Evolutionary conservation across 2,329 filamentous ascomycete species (phyloP), one percentile per base, ranked within the genome.

Genomic region (Alternaria sp.): DNA sequence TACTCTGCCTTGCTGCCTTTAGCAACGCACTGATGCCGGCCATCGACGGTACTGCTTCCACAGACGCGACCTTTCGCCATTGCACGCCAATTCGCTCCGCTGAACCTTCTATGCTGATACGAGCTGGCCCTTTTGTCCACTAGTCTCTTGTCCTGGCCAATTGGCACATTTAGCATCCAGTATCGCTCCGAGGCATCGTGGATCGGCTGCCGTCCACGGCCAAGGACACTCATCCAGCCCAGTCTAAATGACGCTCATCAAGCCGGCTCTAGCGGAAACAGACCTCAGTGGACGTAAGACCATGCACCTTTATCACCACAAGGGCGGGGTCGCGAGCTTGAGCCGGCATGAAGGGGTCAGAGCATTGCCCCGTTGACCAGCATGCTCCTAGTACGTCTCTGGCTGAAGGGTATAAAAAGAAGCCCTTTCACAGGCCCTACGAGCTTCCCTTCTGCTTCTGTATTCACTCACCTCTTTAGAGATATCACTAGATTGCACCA

Each of bases 251-350:
- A 74, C 68, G 72, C 73, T 74, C 68, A 62, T 66, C 72, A 65
- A 70, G 65, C 76, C 77, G 75, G 77, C 70, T 72, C 71, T 67
- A 72, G 73, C 77, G 76, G 75, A 66, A 79, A 62, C 58, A 52
- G 49, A 67, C 72, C 67, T 78, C 77, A 79, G 68, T 78, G 77
- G 77, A 73, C 65, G 71, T 74, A 75, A 72, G 72, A 73, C 65
- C 75, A 79, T 80, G 78, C 78, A 78, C 65, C 73, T 76, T 70
- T 75, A 80, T 80, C 79, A 80, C 72, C 65, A 67, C 69, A 67
- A 69, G 74, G 75, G 78, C 74, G 79, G 77, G 77, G 77, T 78
- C 71, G 70, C 71, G 70, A 68, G 69, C 66, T 69, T 65, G 65
- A 73, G 68, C 67, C 68, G 71, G 71, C 71, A 75, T 73, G 68